Evolutionary conservation across 768 basidiomycete genomes (phyloP), one percentile per base, ranked within the genome.

Genomic region (Trametes coccinea): DNA sequence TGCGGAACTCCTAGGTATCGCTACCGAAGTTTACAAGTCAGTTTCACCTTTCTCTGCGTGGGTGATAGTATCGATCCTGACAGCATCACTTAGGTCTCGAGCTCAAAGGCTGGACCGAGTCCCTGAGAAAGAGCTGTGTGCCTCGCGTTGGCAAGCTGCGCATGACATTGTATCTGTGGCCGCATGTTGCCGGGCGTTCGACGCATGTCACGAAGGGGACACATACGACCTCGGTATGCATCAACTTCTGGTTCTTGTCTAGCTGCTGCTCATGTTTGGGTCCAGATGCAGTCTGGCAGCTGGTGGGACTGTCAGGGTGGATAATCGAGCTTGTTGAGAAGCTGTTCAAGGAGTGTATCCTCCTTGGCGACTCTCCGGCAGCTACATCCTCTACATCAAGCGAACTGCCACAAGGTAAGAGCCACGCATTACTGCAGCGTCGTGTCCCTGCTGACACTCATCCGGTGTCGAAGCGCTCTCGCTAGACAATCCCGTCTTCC

Each of bases 251-350:
- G 0, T 37, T 37, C 6, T 11, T 5, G 34, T 37, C 34, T 37
- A 11, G 2, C 34, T 6, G 34, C 5, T 11, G 17, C 46, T 50
- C 0, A 62, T 13, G 5, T 27, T 55, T 30, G 45, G 45, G 60
- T 59, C 27, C 30, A 93, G 90, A 85, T 55, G 83, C 87, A 39
- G 80, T 85, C 30, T 92, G 91, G 91, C 86, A 88, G 63, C 78
- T 92, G 13, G 82, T 86, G 48, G 82, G 80, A 8, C 67, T 91
- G 48, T 83, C 81, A 0, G 75, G 74, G 7, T 93, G 89, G 89
- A 70, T 83, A 46, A 74, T 90, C 30, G 73, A 74, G 37, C 85
- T 90, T 64, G 63, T 85, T 17, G 88, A 89, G 69, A 81, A 74
- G 53, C 70, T 93, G 4, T 70, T 91, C 72, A 88, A 83, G 56